Base-by-base conservation (phyloP, 1,284 basidiomycete species). In the Golubevia pallescens region DNA sequence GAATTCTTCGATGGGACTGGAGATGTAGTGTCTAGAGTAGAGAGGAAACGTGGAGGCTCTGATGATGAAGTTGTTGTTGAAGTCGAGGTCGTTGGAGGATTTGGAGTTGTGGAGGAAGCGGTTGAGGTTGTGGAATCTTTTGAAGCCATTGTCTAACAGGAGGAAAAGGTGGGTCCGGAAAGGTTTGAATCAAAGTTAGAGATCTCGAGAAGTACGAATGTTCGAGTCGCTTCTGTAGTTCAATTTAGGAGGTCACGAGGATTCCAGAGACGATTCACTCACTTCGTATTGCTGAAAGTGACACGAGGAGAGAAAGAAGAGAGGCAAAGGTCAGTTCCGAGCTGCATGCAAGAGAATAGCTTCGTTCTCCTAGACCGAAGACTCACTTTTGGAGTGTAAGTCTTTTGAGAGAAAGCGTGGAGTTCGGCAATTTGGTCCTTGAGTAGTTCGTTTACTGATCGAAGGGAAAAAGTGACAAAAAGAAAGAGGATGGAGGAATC, bases 401-500 rank as follows among this genome's bases (percentile, higher is more conserved):
- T 84, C 62, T 84, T 82, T 66, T 85, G 82, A 1, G 81, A 82
- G 56, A 85, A 85, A 14, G 82, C 82, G 54, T 85, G 82, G 38
- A 85, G 74, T 65, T 81, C 70, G 3, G 82, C 82, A 48, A 85
- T 85, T 59, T 85, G 72, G 51, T 81, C 77, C 61, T 84, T 84
- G 55, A 85, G 74, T 21, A 76, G 67, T 14, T 84, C 82, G 61
- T 85, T 84, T 51, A 85, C 82, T 67, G 57, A 19, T 42, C 4
- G 32, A 10, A 13, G 60, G 48, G 10, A 56, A 21, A 38, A 57
- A 20, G 20, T 19, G 19, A 13, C 56, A 20, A 8, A 34, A 59
- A 19, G 20, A n/a, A 54, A 8, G 60, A 55, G 60, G 34, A 38
- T 38, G 10, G 10, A n/a, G n/a, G n/a, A n/a, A n/a, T n/a, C n/a